Evolutionary conservation across 768 basidiomycete species (phyloP).

Genomic region (Zangia roseola): DNA sequence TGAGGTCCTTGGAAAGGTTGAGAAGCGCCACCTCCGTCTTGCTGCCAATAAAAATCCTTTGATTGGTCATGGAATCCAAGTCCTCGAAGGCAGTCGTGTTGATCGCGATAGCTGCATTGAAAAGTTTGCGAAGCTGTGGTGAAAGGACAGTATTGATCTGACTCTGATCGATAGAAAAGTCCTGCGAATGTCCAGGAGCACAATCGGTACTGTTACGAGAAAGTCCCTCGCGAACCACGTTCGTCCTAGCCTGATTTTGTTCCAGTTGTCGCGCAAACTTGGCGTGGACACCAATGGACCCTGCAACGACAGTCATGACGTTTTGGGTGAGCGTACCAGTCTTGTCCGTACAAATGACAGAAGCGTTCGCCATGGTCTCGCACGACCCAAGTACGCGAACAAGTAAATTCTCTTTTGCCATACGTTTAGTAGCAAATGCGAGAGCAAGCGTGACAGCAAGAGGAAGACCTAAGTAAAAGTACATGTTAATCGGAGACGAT

Average conservation of each 20-base stretch:
- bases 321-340: conserved; percentile 97
- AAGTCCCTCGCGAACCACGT: conserved; percentile 56
- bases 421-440: conserved; percentile 97
- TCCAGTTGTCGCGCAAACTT: conserved; percentile 86
- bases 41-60: conserved; percentile 74
- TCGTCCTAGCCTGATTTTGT: conserved; percentile 68
- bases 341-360: conserved; percentile 94
- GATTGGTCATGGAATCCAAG: conserved; percentile 55
- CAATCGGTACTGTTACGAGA: conserved; percentile 32
- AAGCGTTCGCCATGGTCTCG: conserved; percentile 98
- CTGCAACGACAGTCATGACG: conserved; percentile 93
- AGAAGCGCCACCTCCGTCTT: conserved; percentile 96
- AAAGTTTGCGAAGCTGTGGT: conserved; percentile 55
- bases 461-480: conserved; percentile 63
- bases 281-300: conserved; percentile 89
- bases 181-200: conserved; percentile 47
- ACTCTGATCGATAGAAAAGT: conserved; percentile 85
- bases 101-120: conserved; percentile 85
- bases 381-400: conserved; percentile 96
- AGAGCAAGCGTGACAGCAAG: conserved; percentile 95
- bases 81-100: conserved; percentile 98
- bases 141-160: conserved; percentile 66
- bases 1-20: conserved; percentile 76
- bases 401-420: conserved; percentile 92
- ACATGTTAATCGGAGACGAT: not conserved